phyloP scores from a whole-genome alignment of 2,329 filamentous ascomycete genomes.

The Talaromyces rugulosus region DNA sequence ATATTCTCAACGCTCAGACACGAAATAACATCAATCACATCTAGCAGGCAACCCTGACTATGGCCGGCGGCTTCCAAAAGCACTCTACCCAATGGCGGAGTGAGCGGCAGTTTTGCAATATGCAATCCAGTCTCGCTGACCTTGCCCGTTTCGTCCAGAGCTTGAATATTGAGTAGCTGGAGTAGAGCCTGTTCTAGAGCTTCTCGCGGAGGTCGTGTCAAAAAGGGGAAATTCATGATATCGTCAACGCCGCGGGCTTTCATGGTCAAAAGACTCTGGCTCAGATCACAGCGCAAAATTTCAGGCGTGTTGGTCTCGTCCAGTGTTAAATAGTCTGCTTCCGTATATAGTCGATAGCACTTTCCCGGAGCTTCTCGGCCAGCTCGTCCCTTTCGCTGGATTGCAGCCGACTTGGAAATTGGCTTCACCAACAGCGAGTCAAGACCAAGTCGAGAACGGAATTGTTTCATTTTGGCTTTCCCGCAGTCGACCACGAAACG shows the following conservation, averaged over 20 bases:
- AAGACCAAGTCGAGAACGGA: slow-evolving; percentile 75
- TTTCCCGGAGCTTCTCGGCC: slow-evolving; percentile 88
- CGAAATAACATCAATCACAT: slow-evolving; percentile 79
- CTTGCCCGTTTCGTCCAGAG: slow-evolving; percentile 64
- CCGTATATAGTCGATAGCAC: slow-evolving; percentile 84
- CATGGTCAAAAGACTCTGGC: slow-evolving; percentile 84
- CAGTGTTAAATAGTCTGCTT: slow-evolving; percentile 66
- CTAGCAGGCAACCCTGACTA: slow-evolving; percentile 67
- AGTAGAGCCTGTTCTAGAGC: slow-evolving; percentile 76
- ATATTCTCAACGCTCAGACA: slow-evolving; percentile 63
- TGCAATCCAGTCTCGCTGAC: slow-evolving; percentile 71
- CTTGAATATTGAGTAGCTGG: slow-evolving; percentile 73
- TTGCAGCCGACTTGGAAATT: slow-evolving; percentile 88
- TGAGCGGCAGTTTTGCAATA: slow-evolving; percentile 79
- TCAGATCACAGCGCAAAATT: slow-evolving; percentile 83
- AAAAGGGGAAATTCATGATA: slow-evolving; percentile 75
- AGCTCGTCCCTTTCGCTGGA: slow-evolving; percentile 86
- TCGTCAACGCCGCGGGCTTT: slow-evolving; percentile 85
- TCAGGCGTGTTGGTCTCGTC: slow-evolving; percentile 77
- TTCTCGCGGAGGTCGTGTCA: slow-evolving; percentile 74
- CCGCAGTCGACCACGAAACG: slow-evolving; percentile 88
- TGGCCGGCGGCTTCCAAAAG: slow-evolving; percentile 72
- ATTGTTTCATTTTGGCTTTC: slow-evolving; percentile 92
- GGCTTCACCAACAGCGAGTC: slow-evolving; percentile 87
- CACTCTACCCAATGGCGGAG: slow-evolving; percentile 75